phyloP scores from a whole-genome alignment of 371 early-diverging fungal species.

The Mucor racemosus region DNA sequence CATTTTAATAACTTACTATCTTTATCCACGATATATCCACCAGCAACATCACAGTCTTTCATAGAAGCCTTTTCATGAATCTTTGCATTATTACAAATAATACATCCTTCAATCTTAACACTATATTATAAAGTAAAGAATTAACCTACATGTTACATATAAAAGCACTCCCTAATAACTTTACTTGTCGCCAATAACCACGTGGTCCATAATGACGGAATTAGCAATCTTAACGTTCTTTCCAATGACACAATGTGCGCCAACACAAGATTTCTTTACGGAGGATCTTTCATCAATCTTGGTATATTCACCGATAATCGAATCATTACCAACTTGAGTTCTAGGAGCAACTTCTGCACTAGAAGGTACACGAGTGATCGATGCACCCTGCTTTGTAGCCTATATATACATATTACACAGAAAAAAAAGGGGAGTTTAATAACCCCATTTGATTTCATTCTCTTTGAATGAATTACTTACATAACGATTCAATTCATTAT shows the following conservation, averaged over 20 bases:
- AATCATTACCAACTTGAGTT: conserved; percentile 89
- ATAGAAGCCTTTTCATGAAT: conserved; percentile 77
- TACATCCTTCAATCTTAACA: conserved; percentile 88
- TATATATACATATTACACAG: conserved; percentile 20
- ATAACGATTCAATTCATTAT: conserved; percentile 85
- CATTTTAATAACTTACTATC: conserved; percentile 55
- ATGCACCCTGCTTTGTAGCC: conserved; percentile 62
- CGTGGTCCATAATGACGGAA: conserved; percentile 94
- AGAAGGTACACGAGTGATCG: conserved; percentile 62
- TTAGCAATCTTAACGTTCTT: conserved; percentile 93
- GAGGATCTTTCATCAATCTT: conserved; percentile 90
- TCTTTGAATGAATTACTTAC: conserved; percentile 46
- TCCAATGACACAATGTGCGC: conserved; percentile 91
- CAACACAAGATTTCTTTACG: conserved; percentile 92
- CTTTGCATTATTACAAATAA: conserved; percentile 84
- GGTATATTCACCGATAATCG: conserved; percentile 86
- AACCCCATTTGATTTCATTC: neutral
- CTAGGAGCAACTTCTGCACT: conserved; percentile 67
- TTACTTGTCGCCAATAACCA: conserved; percentile 85
- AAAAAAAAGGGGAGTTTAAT: conserved; percentile 10
- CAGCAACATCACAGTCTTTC: conserved; percentile 93
- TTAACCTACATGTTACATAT: neutral
- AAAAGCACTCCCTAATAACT: conserved; percentile 17
- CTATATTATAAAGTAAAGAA: conserved; percentile 46
- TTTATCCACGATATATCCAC: conserved; percentile 69